Conservation (phyloP, 2,329 filamentous ascomycete genomes). For the Cercospora berteroae region DNA sequence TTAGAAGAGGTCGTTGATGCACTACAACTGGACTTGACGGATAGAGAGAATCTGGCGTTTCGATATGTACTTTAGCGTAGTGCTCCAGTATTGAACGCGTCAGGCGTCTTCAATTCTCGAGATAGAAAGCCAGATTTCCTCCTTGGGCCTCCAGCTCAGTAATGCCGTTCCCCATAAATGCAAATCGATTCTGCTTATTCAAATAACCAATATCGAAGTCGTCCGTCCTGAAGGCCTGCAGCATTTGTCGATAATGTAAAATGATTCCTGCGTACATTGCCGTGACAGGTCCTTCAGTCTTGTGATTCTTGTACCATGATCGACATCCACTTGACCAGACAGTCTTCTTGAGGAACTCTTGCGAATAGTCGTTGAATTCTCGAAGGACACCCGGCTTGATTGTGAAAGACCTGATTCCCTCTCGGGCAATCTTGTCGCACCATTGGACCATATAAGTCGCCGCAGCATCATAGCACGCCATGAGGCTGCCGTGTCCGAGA, state of each 20-base stretch:
- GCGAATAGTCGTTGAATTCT: conserved; percentile 50
- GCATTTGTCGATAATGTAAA: conserved; percentile 15
- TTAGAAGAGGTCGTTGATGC: conserved; percentile 30
- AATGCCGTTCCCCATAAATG: conserved; percentile 16
- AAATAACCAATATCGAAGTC: conserved; percentile 16
- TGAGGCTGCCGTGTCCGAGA: conserved; percentile 14
- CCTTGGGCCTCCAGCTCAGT: conserved; percentile 14
- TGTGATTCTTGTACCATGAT: conserved; percentile 55
- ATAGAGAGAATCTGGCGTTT: conserved; percentile 30
- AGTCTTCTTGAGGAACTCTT: conserved; percentile 50
- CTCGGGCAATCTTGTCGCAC: conserved; percentile 19
- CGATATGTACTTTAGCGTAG: neutral
- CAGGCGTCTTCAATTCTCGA: conserved; percentile 34
- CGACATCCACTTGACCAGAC: conserved; percentile 52
- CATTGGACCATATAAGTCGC: conserved; percentile 21
- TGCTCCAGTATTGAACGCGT: neutral
- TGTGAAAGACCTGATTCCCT: conserved; percentile 40
- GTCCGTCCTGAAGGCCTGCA: conserved; percentile 15
- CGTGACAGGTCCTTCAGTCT: conserved; percentile 38
- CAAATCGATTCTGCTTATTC: conserved; percentile 16
- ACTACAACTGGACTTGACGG: conserved; percentile 28
- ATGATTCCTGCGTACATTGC: conserved; percentile 22
- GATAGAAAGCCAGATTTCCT: conserved; percentile 15
- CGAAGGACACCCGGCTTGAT: conserved; percentile 47
- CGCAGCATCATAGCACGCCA: conserved; percentile 10